Evolutionary conservation across 345 rosid genomes (phyloP).

Genomic region (Lepidium didymum): DNA sequence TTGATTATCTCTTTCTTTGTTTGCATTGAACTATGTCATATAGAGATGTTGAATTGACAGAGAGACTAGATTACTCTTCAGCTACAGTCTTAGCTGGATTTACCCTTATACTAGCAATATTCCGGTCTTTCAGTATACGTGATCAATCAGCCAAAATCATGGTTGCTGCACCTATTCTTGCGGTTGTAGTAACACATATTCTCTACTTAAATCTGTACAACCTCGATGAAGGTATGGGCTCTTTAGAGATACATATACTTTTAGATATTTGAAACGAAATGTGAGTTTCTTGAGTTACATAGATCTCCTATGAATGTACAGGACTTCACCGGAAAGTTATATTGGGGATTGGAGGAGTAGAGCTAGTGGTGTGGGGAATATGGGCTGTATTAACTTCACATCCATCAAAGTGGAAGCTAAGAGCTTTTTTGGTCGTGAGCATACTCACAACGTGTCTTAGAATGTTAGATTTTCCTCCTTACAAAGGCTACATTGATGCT

Average conservation of each 20-base stretch:
- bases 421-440: conserved; percentile 48
- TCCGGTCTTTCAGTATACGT: conserved; percentile 58
- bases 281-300: background rate
- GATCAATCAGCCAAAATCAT: conserved; percentile 80
- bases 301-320: conserved; percentile 22
- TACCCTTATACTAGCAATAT: conserved; percentile 55
- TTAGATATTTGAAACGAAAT: background rate
- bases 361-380: conserved; percentile 70
- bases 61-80: conserved; percentile 78
- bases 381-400: conserved; percentile 68
- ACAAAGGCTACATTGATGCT: conserved; percentile 66
- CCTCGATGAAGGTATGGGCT: conserved; percentile 60
- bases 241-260: background rate
- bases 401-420: conserved; percentile 76
- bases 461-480: conserved; percentile 70
- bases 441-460: conserved; percentile 49
- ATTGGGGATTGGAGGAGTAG: conserved; percentile 48
- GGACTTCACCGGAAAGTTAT: conserved; percentile 80
- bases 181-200: conserved; percentile 76
- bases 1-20: background rate
- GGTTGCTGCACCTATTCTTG: conserved; percentile 76
- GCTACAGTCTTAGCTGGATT: conserved; percentile 66
- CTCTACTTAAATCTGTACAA: conserved; percentile 70
- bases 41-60: conserved; percentile 80
- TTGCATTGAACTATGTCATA: conserved; percentile 9